Conservation (phyloP, 768 basidiomycete species). For the Neoboletus brunneissimus region DNA sequence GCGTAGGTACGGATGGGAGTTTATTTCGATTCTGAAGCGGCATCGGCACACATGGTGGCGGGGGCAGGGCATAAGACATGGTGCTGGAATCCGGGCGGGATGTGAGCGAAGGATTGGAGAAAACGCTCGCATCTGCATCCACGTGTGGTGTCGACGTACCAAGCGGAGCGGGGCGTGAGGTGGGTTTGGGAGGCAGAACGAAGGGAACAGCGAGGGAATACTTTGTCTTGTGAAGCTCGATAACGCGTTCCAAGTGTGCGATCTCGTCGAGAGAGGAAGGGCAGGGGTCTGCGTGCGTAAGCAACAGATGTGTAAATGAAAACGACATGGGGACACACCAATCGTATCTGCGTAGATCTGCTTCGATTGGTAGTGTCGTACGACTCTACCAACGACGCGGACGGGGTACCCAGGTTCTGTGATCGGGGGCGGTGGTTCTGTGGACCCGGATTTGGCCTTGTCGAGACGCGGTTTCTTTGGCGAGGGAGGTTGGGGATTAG, state of each 20-base stretch:
- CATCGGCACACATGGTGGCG: slow-evolving; percentile 10
- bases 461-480: slow-evolving; percentile 18
- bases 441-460: slow-evolving; percentile 1
- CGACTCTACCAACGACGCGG: slow-evolving; percentile 46
- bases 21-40: slow-evolving; percentile 11
- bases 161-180: slow-evolving; percentile 1
- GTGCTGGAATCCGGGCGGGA: not conserved
- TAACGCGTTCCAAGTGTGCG: slow-evolving; percentile 51
- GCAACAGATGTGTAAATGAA: not conserved
- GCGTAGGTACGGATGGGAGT: not conserved
- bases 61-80: slow-evolving; percentile 7
- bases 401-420: slow-evolving; percentile 48
- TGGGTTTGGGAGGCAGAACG: slow-evolving; percentile 31
- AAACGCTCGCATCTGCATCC: slow-evolving; percentile 5
- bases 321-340: slow-evolving; percentile 36
- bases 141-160: not conserved
- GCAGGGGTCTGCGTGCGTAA: slow-evolving; percentile 39
- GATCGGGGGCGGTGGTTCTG: slow-evolving; percentile 34
- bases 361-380: slow-evolving; percentile 39
- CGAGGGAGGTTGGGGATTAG: not conserved
- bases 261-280: slow-evolving; percentile 57
- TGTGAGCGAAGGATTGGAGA: slow-evolving; percentile 13
- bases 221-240: slow-evolving; percentile 47
- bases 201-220: slow-evolving; percentile 53
- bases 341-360: slow-evolving; percentile 50